Evolutionary conservation across 768 basidiomycete species (phyloP).

Genomic region (Hypholoma sublateritium): DNA sequence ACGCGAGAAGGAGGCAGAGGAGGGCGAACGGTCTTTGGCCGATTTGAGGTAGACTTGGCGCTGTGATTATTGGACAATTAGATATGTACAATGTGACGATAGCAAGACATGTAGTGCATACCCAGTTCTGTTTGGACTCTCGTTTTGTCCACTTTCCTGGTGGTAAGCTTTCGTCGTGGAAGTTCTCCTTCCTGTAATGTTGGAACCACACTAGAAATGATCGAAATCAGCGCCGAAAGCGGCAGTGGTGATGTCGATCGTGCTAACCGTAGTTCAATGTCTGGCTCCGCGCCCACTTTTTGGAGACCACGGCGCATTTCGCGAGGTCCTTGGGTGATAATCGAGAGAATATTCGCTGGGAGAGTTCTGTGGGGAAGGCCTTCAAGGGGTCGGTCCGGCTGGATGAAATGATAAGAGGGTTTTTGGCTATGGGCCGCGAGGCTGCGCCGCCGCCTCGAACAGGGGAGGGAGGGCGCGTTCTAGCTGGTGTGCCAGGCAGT

Average conservation of each 20-base stretch:
- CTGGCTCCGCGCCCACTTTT: conserved; percentile 87
- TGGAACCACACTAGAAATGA: conserved; percentile 83
- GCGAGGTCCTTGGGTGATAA: conserved; percentile 69
- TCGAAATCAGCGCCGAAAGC: conserved; percentile 4
- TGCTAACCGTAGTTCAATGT: conserved; percentile 84
- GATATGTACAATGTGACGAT: conserved; percentile 5
- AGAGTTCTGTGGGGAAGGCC: conserved; percentile 76
- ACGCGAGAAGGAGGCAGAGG: conserved; percentile 32
- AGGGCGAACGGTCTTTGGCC: conserved; percentile 41
- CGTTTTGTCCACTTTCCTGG: conserved; percentile 89
- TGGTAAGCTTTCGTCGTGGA: conserved; percentile 76
- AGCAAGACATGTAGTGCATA: conserved; percentile 23
- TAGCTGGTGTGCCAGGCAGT: conserved; percentile 63
- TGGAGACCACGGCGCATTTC: conserved; percentile 76
- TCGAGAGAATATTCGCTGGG: conserved; percentile 71
- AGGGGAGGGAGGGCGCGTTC: conserved; percentile 63
- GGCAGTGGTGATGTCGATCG: not conserved
- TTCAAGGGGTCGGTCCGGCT: conserved; percentile 60
- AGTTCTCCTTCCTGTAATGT: conserved; percentile 83
- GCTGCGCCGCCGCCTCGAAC: conserved; percentile 36
- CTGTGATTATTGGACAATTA: conserved; percentile 29
- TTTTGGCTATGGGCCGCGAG: conserved; percentile 46
- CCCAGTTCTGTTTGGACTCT: conserved; percentile 95
- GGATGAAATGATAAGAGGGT: conserved; percentile 44
- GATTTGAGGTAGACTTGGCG: conserved; percentile 49